Base-by-base conservation (phyloP, 345 rosid species). In the Syzygium jambos region DNA sequence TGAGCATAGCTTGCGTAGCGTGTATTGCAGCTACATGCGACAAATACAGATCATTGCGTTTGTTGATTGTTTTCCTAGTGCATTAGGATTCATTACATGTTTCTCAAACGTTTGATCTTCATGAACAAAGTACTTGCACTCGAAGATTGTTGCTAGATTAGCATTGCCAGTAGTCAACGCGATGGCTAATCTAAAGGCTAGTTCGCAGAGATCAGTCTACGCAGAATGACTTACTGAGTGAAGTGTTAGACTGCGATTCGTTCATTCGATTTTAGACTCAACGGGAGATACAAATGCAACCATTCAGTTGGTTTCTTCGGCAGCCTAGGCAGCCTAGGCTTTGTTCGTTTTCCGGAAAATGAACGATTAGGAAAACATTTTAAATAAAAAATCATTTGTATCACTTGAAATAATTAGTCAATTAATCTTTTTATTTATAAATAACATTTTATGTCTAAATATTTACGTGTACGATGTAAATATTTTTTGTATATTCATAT, bases 341-440 rank as follows among this genome's bases (percentile, higher is more conserved):
- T 0, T 6, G 8, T 53, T 17, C 29, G 3, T 63, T 29, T 2
- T 0, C 9, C 7, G 8, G 0, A 29, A 65, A 12, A 14, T 29
- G 9, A 65, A 29, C 30, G 2, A 65, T 7, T 57, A 25, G 0
- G 30, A 65, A 63, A 63, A 0, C 3, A 0, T 1, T 29, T 29
- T 15, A 2, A 0, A 10, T 4, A 57, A 57, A 57, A 25, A 25
- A 57, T 10, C 11, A 2, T 0, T 57, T 0, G 0, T 9, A 23
- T 57, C 2, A 0, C 3, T 23, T 57, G 14, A 57, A 11, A 25
- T 25, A 57, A 59, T 27, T 59, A 59, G 14, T 59, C 5, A 59
- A 57, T 25, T 57, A 52, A 25, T 10, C 4, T 2, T 25, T 25
- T 25, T 25, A 57, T 12, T 5, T 1, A 11, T 4, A 9, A 1